A percentile compares a stretch with the other conserved stretches of the same genome.
phyloP scores from a whole-genome alignment of 805 yeast species.

The Metschnikowia santaceciliae region DNA sequence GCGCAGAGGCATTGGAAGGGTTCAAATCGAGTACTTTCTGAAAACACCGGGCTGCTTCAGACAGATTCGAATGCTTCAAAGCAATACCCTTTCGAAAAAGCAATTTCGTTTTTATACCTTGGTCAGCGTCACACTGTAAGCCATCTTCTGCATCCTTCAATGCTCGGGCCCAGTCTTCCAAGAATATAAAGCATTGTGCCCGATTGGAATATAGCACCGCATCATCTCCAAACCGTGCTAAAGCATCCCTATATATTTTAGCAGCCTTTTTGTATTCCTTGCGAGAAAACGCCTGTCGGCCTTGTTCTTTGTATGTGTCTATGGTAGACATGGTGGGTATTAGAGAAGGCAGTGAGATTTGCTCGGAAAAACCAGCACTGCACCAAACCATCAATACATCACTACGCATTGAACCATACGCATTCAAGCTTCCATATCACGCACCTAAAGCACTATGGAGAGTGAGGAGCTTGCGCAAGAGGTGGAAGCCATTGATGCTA shows the following conservation, averaged over 20 bases:
- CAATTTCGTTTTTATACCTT: constrained; percentile 42
- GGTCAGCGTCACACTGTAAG: constrained; percentile 27
- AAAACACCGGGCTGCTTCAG: constrained; percentile 26
- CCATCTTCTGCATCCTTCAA: constrained; percentile 50
- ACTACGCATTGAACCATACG: neutral
- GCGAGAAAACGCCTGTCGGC: constrained; percentile 49
- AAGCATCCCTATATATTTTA: constrained; percentile 52
- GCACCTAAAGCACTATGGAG: constrained; percentile 3
- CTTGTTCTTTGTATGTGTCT: constrained; percentile 38
- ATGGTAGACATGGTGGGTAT: constrained; percentile 16
- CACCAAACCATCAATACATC: neutral
- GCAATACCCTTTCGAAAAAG: constrained; percentile 50
- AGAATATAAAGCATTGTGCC: constrained; percentile 60
- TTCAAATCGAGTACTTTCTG: constrained; percentile 39
- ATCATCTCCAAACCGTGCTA: constrained; percentile 43
- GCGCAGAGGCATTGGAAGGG: constrained; percentile 36
- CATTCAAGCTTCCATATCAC: no score
- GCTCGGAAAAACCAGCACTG: neutral
- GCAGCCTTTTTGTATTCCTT: constrained; percentile 50
- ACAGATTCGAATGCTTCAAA: constrained; percentile 23
- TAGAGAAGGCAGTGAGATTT: neutral
- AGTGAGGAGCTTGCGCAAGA: constrained; percentile 48
- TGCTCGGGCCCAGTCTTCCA: constrained; percentile 47
- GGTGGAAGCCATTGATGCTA: constrained; percentile 78
- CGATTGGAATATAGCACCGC: constrained; percentile 63